Evolutionary conservation across 2,329 filamentous ascomycete genomes (phyloP), one percentile per base, ranked within the genome.

Genomic region (Herpomyces periplanetae): DNA sequence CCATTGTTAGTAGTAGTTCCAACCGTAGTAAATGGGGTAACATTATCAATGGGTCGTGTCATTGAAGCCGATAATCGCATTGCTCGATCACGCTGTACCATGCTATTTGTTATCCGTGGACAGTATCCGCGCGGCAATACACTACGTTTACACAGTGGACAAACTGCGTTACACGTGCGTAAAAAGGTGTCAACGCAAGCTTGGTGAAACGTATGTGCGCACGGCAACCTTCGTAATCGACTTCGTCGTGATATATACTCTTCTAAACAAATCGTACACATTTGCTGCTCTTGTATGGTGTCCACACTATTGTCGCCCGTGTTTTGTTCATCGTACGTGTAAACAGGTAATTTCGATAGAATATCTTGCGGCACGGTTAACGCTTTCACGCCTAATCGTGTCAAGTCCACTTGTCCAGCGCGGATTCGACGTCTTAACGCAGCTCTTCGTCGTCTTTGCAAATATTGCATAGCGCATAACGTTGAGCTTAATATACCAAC

Each of bases 141-240:
- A 19, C 53, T 65, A 24, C 60, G 53, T 35, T 87, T 88, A 44
- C 80, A 96, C 28, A 85, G 45, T 1, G 80, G 75, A 31, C 80
- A 96, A 2, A 88, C 46, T 8, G 66, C 84, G 32, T 65, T 84
- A 32, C 62, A 61, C 21, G 57, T 48, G 16, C 50, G 47, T 6
- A 91, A 44, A 30, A 80, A 87, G 10, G 59, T 51, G 31, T 91
- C 73, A 26, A 91, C 73, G 31, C 80, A 96, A 26, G 65, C 61
- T 0, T 66, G 62, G 27, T 96, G 75, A 37, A 73, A 96, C 22
- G 91, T 75, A 34, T 96, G 80, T 1, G 63, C 58, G 29, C 80
- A 96, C 0, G 68, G 57, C 2, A 91, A 45, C 37, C 88, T 65
- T 21, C 71, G 62, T 21, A 91, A 71, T 9, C 57, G 51, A 0